Percentiles rank a stretch among this genome's conserved stretches.
Conservation (phyloP, 345 rosid species). For the Clausena lansium region DNA sequence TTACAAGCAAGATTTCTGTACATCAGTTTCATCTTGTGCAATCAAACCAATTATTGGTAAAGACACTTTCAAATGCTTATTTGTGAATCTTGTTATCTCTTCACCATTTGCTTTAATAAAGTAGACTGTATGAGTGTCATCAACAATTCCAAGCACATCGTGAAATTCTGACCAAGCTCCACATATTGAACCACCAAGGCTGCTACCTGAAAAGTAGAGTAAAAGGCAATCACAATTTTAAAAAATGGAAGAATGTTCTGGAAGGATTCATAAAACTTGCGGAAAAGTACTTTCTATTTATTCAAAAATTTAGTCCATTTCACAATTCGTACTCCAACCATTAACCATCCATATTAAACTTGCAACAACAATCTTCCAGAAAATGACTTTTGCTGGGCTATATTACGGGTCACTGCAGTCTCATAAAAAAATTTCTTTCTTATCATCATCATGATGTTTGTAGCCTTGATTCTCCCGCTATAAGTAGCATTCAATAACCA, state of each 20-base stretch:
- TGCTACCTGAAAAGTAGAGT: conserved; percentile 44
- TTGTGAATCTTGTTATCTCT: conserved; percentile 62
- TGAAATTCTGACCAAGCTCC: conserved; percentile 91
- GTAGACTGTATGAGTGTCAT: conserved; percentile 60
- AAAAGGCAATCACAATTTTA: conserved; percentile 25
- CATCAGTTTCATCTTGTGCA: conserved; percentile 42
- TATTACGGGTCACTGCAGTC: background rate
- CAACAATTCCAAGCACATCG: conserved; percentile 75
- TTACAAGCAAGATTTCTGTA: conserved; percentile 62
- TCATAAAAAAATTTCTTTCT: background rate
- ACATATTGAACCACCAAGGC: conserved; percentile 45
- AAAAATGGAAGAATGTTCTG: background rate
- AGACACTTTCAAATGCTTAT: conserved; percentile 58
- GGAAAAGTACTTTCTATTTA: conserved; percentile 6
- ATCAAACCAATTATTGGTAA: conserved; percentile 65
- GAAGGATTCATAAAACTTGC: background rate
- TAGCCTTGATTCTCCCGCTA: background rate
- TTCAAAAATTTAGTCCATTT: background rate
- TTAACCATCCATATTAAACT: background rate
- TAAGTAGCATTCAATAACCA: background rate
- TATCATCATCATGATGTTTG: background rate
- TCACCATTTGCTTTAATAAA: conserved; percentile 85
- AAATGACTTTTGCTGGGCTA: background rate
- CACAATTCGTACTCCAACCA: background rate
- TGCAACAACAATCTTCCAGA: background rate